Percentiles rank a stretch among this genome's conserved stretches.
phyloP scores from a whole-genome alignment of 2,329 filamentous ascomycete genomes.

The Penicillium brevicompactum region DNA sequence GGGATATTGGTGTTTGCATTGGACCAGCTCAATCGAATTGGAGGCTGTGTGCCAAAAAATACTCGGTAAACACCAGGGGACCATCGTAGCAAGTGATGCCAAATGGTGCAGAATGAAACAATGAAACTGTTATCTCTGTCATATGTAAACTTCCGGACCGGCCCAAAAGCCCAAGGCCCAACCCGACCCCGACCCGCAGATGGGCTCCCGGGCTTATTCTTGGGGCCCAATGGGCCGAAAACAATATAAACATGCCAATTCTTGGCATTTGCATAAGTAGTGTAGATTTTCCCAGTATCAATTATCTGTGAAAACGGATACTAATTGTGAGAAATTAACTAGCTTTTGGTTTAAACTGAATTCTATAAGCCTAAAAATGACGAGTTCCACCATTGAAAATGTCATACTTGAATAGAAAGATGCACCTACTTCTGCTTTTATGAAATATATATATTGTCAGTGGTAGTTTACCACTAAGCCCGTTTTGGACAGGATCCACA shows the following conservation, averaged over 20 bases:
- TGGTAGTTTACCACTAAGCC: no score
- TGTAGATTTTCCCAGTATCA: background rate
- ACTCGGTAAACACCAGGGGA: background rate
- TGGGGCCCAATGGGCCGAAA: background rate
- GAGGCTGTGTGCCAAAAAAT: background rate
- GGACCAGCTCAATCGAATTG: background rate
- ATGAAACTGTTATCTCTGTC: conserved; percentile 1
- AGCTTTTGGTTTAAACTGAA: no score
- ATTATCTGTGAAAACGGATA: background rate
- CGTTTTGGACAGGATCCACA: no score
- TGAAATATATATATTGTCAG: no score
- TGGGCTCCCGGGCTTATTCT: background rate
- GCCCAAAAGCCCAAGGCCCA: background rate
- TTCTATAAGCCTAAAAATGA: no score
- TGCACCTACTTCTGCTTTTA: no score
- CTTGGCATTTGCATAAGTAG: background rate
- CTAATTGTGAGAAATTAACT: background rate
- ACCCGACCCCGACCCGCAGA: background rate
- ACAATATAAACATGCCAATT: background rate
- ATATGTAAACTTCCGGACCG: background rate
- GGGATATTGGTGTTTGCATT: background rate
- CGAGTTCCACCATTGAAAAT: no score
- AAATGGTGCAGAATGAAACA: background rate
- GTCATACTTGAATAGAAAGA: no score
- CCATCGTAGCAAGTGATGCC: no score